Evolutionary conservation across 2,329 filamentous ascomycete genomes (phyloP).

Genomic region (Sclerotiophoma versabilis): DNA sequence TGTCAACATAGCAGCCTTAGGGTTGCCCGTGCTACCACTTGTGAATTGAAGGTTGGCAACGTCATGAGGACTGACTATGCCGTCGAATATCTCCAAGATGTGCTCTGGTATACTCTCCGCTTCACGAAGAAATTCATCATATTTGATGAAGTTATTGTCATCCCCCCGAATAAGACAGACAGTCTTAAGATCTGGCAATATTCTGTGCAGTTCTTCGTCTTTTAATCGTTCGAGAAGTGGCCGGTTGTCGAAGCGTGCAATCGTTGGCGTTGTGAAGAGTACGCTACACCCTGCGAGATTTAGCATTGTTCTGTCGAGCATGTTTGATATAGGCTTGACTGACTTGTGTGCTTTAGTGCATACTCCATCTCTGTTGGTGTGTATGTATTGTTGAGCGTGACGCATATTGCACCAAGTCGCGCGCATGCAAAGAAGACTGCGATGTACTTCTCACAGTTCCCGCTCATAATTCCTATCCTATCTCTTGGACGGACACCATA

Average conservation of each 20-base stretch:
- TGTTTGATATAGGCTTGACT: slow-evolving; percentile 24
- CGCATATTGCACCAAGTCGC: slow-evolving; percentile 59
- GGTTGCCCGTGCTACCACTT: slow-evolving; percentile 48
- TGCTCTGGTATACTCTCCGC: slow-evolving; percentile 41
- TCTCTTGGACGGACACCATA: slow-evolving; percentile 73
- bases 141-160: slow-evolving; percentile 62
- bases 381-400: slow-evolving; percentile 85
- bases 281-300: slow-evolving; percentile 67
- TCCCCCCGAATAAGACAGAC: slow-evolving; percentile 44
- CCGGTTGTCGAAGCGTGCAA: slow-evolving; percentile 70
- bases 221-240: slow-evolving; percentile 59
- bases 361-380: slow-evolving; percentile 75
- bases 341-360: slow-evolving; percentile 73
- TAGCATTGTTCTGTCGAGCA: neutral
- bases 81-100: slow-evolving; percentile 46
- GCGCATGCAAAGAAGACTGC: slow-evolving; percentile 77
- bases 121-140: slow-evolving; percentile 61
- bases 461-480: slow-evolving; percentile 76
- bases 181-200: slow-evolving; percentile 40
- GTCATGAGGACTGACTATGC: slow-evolving; percentile 44
- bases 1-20: slow-evolving; percentile 50
- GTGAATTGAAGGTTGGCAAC: slow-evolving; percentile 50
- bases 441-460: slow-evolving; percentile 64
- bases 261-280: slow-evolving; percentile 74
- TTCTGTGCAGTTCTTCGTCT: slow-evolving; percentile 23